Evolutionary conservation across 2,329 filamentous ascomycete species (phyloP), one percentile per base, ranked within the genome.

Genomic region (Diaporthe ilicicola): DNA sequence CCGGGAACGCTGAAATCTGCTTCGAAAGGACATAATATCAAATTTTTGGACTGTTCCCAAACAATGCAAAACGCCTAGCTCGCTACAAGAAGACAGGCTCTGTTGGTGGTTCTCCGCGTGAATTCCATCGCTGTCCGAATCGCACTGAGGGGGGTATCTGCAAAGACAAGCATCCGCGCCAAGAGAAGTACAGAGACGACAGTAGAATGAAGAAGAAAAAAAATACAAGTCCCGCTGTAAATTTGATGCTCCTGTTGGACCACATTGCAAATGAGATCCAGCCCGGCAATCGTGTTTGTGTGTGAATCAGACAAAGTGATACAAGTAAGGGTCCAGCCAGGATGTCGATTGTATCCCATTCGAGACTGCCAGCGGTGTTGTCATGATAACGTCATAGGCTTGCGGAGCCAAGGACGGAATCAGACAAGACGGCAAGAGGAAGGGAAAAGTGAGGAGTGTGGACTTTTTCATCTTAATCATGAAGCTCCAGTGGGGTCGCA

Each of bases 11-110:
- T 34, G 8, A n/a, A 19, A 24, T n/a, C 4, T 50, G 46, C 22
- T 22, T n/a, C n/a, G 48, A 50, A 22, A 37, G n/a, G 29, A 37
- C 19, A 13, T 54, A 17, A n/a, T 48, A 34, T 62, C 27, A 32
- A 29, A 34, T 3, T 4, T 32, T 48, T n/a, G 27, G 24, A 27
- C 27, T 12, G 17, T 24, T 44, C 13, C 37, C 12, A 19, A 10
- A 44, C 37, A 64, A 64, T 64, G 59, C 29, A 64, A 27, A 64
- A 64, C 59, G 59, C 59, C 59, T 50, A 50, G 59, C 59, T 48
- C 59, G 59, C 44, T 64, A 24, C 42, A 48, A 19, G 37, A 39
- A 39, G 37, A 12, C 37, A 39, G 6, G 10, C 9, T 34, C 59
- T 62, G 42, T 17, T 27, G 24, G 15, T 4, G 12, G 27, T 64